Evolutionary conservation across 2,329 filamentous ascomycete genomes (phyloP), one percentile per base, ranked within the genome.

Genomic region (Calonectria pteridis): DNA sequence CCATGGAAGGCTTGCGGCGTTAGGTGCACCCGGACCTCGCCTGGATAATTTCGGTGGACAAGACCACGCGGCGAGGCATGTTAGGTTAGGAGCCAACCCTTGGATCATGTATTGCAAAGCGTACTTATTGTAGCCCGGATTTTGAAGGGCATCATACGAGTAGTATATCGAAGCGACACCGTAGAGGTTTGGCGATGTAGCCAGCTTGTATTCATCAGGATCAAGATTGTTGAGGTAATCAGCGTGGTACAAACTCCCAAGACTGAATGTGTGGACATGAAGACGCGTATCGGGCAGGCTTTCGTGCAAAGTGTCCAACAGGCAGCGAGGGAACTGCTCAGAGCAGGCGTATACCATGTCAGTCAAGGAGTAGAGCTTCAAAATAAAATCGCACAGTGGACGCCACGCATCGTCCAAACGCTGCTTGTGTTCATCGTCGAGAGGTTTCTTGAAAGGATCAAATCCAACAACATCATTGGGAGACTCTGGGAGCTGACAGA

Each of bases 191-290:
- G 71, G 71, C 2, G 71, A 73, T n/a, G 71, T 69, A 4, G 28
- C 58, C 35, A 73, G 28, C 23, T 35, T 49, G 20, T 59, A 28
- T 13, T 73, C 71, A 26, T 73, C 71, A 2, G 46, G 55, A 18
- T 73, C 53, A 18, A 74, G 62, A 16, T 50, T 31, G 4, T 29
- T 26, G 4, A 43, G n/a, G 14, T 40, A 58, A 13, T 14, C 16
- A 23, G 2, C 9, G 26, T 40, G 13, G 10, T 53, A 49, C n/a
- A 71, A 26, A 16, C 72, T 71, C 11, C 63, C 63, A 49, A 74
- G 68, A 31, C 46, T 64, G 23, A 74, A 74, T 3, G 63, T 71
- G 16, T 68, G 63, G n/a, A 71, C 65, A 31, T 71, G 64, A 28
- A 74, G 68, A 9, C 72, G 67, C 3, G 50, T 71, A 7, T 51